Evolutionary conservation across 2,329 filamentous ascomycete genomes (phyloP).

Genomic region (Pseudocercospora eumusae): DNA sequence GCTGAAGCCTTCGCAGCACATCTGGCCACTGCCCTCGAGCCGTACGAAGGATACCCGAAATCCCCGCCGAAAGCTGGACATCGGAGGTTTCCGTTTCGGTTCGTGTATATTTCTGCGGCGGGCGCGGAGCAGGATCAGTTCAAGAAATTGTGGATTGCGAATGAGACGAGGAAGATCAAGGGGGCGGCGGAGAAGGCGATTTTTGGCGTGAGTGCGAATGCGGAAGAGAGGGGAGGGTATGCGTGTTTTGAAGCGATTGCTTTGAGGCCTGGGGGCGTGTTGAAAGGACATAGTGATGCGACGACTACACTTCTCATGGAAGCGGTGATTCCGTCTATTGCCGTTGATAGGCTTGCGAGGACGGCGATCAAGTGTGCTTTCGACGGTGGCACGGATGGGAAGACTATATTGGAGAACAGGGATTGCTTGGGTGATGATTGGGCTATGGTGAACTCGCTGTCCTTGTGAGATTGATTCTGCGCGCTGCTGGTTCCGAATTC

Average conservation of each 20-base stretch:
- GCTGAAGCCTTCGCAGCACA: conserved; percentile 38
- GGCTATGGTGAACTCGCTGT: conserved; percentile 37
- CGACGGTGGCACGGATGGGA: conserved; percentile 35
- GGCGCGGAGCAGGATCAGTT: conserved; percentile 45
- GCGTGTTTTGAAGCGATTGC: conserved; percentile 41
- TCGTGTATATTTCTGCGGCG: conserved; percentile 46
- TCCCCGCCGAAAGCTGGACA: conserved; percentile 28
- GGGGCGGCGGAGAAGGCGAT: conserved; percentile 43
- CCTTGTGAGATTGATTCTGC: background rate
- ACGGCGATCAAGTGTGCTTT: conserved; percentile 36
- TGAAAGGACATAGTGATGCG: conserved; percentile 35
- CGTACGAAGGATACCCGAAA: conserved; percentile 29
- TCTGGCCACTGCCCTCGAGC: conserved; percentile 32
- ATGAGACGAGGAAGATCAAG: conserved; percentile 41
- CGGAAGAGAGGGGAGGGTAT: conserved; percentile 34
- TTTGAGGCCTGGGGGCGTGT: conserved; percentile 39
- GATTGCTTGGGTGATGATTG: conserved; percentile 42
- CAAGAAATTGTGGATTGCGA: conserved; percentile 42
- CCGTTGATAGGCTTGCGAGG: conserved; percentile 38
- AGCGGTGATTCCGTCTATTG: conserved; percentile 35
- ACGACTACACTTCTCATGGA: conserved; percentile 37
- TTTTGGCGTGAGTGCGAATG: conserved; percentile 36
- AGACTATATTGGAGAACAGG: conserved; percentile 41
- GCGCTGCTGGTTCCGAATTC: background rate
- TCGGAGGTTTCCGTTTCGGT: conserved; percentile 44